Percentiles rank a stretch among this genome's conserved stretches.
phyloP scores from a whole-genome alignment of 2,329 filamentous ascomycete genomes.

The Lasiodiplodia sp. region DNA sequence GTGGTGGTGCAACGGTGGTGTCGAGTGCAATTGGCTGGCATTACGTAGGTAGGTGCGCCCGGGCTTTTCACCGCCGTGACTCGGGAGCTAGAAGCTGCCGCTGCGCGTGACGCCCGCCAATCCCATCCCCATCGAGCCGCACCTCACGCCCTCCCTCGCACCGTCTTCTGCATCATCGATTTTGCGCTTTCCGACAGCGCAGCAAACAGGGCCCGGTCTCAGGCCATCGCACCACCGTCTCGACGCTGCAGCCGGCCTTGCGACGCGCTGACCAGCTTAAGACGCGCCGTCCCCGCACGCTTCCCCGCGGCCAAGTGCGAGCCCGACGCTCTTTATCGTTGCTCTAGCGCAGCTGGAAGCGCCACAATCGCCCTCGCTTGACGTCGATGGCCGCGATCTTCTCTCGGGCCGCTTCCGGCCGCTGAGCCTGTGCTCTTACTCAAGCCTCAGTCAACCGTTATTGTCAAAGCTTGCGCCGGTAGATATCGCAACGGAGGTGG shows the following conservation, averaged over 20 bases:
- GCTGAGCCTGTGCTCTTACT: neutral
- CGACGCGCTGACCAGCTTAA: slow-evolving; percentile 12
- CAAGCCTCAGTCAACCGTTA: neutral
- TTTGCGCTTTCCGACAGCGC: neutral
- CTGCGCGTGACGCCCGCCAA: slow-evolving; percentile 10
- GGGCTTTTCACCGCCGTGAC: slow-evolving; percentile 21
- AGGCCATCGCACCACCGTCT: neutral
- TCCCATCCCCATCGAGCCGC: neutral
- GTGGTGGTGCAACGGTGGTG: slow-evolving; percentile 19
- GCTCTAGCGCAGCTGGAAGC: neutral
- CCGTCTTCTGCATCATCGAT: neutral
- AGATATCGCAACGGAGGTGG: neutral
- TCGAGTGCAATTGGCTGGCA: slow-evolving; percentile 16
- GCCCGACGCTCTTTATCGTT: slow-evolving; percentile 9
- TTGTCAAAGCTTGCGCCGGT: neutral
- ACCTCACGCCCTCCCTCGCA: neutral
- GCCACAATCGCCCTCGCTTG: slow-evolving; percentile 5
- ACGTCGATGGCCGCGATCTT: neutral
- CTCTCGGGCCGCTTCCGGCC: slow-evolving; percentile 25
- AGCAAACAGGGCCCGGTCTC: neutral
- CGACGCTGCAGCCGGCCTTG: neutral
- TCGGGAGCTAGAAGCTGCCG: neutral
- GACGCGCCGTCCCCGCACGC: neutral
- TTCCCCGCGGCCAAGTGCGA: neutral
- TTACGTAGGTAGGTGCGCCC: slow-evolving; percentile 16